Percentiles rank a stretch among this genome's conserved stretches.
phyloP scores from a whole-genome alignment of 345 rosid genomes.

The Cochlearia excelsa region DNA sequence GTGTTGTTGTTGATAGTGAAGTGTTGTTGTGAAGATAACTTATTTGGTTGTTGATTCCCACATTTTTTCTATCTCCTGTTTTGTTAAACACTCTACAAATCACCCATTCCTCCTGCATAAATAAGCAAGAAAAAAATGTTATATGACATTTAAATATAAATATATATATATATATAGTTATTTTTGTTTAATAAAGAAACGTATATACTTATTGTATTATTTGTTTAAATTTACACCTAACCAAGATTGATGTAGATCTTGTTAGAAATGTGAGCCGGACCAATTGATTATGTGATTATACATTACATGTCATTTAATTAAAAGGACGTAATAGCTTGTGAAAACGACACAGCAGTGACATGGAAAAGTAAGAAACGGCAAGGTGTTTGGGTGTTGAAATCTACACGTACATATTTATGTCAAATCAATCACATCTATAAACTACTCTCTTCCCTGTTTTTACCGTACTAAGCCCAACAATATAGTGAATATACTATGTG shows the following conservation, averaged over 20 bases:
- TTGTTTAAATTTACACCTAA: neutral
- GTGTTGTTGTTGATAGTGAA: conserved; percentile 30
- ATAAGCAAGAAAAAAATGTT: conserved; percentile 6
- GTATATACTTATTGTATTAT: neutral
- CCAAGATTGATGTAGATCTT: conserved; percentile 20
- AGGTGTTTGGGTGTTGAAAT: conserved; percentile 35
- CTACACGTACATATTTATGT: conserved; percentile 38
- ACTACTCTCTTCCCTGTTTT: conserved; percentile 29
- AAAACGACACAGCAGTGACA: conserved; percentile 36
- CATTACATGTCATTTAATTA: neutral
- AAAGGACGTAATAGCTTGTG: conserved; percentile 21
- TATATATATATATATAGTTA: neutral
- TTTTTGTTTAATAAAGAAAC: too few relatives aligned
- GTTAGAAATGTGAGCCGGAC: conserved; percentile 31
- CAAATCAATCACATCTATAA: conserved; percentile 48
- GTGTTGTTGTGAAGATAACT: conserved; percentile 24
- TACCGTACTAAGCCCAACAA: conserved; percentile 25
- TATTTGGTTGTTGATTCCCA: conserved; percentile 41
- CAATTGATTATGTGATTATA: conserved; percentile 5
- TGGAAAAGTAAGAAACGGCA: conserved; percentile 32
- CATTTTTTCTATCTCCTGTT: conserved; percentile 61
- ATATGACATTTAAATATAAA: too few relatives aligned
- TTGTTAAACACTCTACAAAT: conserved; percentile 85
- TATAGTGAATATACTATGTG: conserved; percentile 15
- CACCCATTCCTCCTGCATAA: conserved; percentile 88